Evolutionary conservation across 2,329 filamentous ascomycete species (phyloP).

Genomic region (Blastomyces gilchristii): DNA sequence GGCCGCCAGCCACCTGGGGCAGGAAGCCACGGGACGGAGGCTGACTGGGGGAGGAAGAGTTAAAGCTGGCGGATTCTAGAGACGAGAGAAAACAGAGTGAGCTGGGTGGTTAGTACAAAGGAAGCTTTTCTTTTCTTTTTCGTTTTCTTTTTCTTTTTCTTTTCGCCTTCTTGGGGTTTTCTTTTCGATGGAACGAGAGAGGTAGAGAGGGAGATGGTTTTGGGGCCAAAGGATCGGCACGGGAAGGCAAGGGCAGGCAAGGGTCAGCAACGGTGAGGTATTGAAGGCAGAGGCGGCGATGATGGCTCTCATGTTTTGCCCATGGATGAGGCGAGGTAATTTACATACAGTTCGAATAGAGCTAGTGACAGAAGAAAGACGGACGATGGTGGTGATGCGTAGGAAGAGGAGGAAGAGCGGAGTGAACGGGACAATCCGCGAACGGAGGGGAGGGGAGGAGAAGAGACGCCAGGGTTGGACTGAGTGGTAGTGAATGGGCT

Average conservation of each 20-base stretch:
- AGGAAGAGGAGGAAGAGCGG: too few species aligned
- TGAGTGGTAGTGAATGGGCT: too few species aligned
- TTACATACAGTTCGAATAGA: neutral
- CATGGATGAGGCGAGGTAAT: neutral
- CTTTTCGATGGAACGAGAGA: neutral
- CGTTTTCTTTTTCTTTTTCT: neutral
- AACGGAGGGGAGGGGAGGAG: too few species aligned
- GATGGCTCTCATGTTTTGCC: neutral
- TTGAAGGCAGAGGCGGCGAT: neutral
- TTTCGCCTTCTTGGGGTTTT: neutral
- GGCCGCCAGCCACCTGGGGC: constrained; percentile 11
- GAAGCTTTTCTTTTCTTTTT: neutral
- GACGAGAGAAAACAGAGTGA: neutral
- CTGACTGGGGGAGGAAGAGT: constrained; percentile 7
- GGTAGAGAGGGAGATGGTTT: neutral
- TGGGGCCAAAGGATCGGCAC: neutral
- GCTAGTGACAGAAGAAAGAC: too few species aligned
- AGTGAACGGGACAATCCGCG: too few species aligned
- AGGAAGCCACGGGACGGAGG: constrained; percentile 10
- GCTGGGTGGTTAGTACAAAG: neutral
- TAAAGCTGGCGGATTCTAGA: constrained; percentile 10
- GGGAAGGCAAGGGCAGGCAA: neutral
- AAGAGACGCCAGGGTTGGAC: too few species aligned
- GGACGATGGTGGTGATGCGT: neutral
- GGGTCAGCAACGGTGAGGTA: neutral